Conservation (phyloP, 1,284 basidiomycete species). For the Apiotrichum montevideense region DNA sequence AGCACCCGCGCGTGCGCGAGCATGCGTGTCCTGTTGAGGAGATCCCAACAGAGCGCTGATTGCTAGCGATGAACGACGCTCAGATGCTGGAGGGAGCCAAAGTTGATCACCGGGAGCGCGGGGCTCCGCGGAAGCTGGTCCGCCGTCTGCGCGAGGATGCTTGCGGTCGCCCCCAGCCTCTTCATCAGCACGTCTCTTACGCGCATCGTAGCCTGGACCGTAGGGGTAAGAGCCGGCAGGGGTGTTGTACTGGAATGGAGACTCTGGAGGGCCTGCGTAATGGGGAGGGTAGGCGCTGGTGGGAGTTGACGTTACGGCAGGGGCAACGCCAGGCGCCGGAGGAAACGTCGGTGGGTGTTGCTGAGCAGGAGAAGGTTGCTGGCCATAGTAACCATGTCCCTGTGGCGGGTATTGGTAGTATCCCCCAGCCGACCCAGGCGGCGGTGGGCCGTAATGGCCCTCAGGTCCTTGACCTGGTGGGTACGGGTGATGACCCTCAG, state of each 20-base stretch:
- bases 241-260: slow-evolving; percentile 43
- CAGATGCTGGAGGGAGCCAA: slow-evolving; percentile 41
- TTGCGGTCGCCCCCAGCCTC: slow-evolving; percentile 21
- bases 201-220: slow-evolving; percentile 23
- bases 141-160: slow-evolving; percentile 6
- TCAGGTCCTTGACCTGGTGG: slow-evolving; percentile 12
- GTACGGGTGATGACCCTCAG: slow-evolving; percentile 22
- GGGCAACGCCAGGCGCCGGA: slow-evolving; percentile 1
- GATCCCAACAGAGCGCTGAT: slow-evolving; percentile 41
- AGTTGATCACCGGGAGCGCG: slow-evolving; percentile 20
- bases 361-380: slow-evolving; percentile 16
- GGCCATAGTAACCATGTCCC: slow-evolving; percentile 21
- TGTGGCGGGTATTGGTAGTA: slow-evolving; percentile 26
- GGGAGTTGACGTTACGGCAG: slow-evolving; percentile 6
- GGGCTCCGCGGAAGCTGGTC: slow-evolving; percentile 5
- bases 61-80: slow-evolving; percentile 38
- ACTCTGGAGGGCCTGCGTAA: slow-evolving; percentile 24
- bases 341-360: slow-evolving; percentile 9
- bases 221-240: slow-evolving; percentile 18
- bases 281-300: slow-evolving; percentile 12
- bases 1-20: slow-evolving; percentile 23
- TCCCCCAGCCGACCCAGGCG: slow-evolving; percentile 23
- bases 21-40: slow-evolving; percentile 28
- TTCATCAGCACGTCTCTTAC: slow-evolving; percentile 35
- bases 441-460: slow-evolving; percentile 25